Conservation (phyloP, 2,329 filamentous ascomycete species). For the Colletotrichum sp. region DNA sequence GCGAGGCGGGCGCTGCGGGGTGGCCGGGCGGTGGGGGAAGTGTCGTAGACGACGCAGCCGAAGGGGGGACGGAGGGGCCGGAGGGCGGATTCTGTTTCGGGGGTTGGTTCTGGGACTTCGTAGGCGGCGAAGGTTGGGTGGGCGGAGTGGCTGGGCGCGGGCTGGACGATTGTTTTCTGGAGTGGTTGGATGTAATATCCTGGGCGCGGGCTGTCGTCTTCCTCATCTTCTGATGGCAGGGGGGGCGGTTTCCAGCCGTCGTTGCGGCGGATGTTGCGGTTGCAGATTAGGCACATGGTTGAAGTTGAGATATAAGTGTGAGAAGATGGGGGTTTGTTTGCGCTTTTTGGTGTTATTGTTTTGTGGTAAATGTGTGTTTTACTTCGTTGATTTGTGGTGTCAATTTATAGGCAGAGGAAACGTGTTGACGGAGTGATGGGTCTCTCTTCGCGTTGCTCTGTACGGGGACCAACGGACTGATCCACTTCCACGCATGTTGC, state of each 20-base stretch:
- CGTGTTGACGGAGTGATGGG: neutral
- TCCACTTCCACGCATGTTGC: neutral
- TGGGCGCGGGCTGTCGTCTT: neutral
- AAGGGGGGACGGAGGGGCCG: neutral
- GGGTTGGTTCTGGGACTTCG: neutral
- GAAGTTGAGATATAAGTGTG: neutral
- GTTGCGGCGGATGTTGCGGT: neutral
- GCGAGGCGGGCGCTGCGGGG: neutral
- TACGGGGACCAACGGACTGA: neutral
- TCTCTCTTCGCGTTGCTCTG: neutral
- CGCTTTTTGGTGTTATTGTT: neutral
- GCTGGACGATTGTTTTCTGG: neutral
- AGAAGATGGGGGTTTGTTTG: neutral
- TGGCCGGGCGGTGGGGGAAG: neutral
- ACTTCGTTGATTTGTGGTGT: neutral
- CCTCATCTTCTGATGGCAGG: rapidly evolving
- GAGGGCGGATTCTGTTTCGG: neutral
- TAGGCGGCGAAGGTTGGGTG: neutral
- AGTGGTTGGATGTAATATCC: neutral
- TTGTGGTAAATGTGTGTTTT: neutral
- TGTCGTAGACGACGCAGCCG: neutral
- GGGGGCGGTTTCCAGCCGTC: neutral
- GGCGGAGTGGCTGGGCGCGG: neutral
- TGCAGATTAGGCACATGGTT: neutral
- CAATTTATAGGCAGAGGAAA: neutral